A percentile compares a stretch with the other conserved stretches of the same genome.
phyloP scores from a whole-genome alignment of 768 basidiomycete genomes.

The Pleurotus tuoliensis region DNA sequence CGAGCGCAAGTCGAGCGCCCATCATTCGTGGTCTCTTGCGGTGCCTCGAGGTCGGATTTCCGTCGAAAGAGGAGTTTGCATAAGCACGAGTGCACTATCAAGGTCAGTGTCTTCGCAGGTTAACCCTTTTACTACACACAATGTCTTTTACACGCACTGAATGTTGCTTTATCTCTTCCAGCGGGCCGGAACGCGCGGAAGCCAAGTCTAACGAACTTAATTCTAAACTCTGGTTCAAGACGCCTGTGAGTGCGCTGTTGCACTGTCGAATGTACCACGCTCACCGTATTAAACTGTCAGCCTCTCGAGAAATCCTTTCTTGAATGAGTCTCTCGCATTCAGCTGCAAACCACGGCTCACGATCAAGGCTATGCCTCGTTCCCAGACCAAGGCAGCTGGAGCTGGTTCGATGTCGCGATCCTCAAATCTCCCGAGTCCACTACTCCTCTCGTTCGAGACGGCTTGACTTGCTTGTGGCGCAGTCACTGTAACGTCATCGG shows the following conservation, averaged over 20 bases:
- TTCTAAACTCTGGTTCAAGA: not conserved
- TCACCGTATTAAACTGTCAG: not conserved
- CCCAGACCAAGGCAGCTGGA: constrained; percentile 20
- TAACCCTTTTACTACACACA: too few relatives aligned
- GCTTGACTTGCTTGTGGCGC: constrained; percentile 21
- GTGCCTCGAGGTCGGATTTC: too few relatives aligned
- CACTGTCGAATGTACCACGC: too few relatives aligned
- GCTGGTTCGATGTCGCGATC: constrained; percentile 30
- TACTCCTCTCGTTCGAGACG: constrained; percentile 21
- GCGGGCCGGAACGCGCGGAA: not conserved
- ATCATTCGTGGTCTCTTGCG: too few relatives aligned
- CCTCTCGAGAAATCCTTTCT: not conserved
- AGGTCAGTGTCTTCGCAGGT: too few relatives aligned
- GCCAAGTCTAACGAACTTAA: not conserved
- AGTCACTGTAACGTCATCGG: constrained; percentile 22
- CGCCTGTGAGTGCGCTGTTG: not conserved
- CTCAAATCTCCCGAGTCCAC: constrained; percentile 19
- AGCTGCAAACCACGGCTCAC: constrained; percentile 23
- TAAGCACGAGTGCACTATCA: too few relatives aligned
- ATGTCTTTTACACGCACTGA: not conserved
- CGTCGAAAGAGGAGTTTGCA: too few relatives aligned
- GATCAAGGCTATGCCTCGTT: constrained; percentile 15
- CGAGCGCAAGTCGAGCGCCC: too few relatives aligned
- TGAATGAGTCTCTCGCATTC: constrained; percentile 9
- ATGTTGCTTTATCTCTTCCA: not conserved